Percentiles rank a stretch among this genome's conserved stretches.
Conservation (phyloP, 257 asterid species). For the Penstemon barbatus region DNA sequence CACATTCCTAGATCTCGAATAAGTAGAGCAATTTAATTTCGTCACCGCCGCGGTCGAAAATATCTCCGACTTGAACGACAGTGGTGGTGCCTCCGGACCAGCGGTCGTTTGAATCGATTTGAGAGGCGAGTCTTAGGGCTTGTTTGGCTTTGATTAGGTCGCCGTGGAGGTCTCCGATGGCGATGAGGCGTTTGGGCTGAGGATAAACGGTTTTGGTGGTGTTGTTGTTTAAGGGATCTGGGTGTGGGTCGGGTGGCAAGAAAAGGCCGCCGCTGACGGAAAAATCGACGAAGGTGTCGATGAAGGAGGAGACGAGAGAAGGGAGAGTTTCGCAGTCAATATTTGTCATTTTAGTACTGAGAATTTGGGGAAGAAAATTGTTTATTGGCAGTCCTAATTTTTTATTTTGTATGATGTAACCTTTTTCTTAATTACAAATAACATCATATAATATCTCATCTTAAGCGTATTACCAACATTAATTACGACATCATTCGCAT, state of each 20-base stretch:
- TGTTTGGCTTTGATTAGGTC: slow-evolving; percentile 77
- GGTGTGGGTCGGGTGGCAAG: slow-evolving; percentile 46
- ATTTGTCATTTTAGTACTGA: neutral
- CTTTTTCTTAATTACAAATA: too few relatives aligned
- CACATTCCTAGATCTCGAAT: slow-evolving; percentile 39
- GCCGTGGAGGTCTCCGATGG: slow-evolving; percentile 94
- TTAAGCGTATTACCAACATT: too few relatives aligned
- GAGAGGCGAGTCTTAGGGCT: slow-evolving; percentile 67
- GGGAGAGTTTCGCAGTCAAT: slow-evolving; percentile 62
- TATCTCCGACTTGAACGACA: slow-evolving; percentile 88
- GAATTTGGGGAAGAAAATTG: too few relatives aligned
- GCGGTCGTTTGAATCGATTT: slow-evolving; percentile 55
- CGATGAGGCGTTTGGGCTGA: slow-evolving; percentile 71
- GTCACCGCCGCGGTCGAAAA: slow-evolving; percentile 90
- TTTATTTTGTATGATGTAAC: too few relatives aligned
- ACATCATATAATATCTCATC: too few relatives aligned
- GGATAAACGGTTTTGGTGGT: slow-evolving; percentile 47
- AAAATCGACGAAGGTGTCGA: slow-evolving; percentile 84
- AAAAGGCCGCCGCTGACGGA: slow-evolving; percentile 90
- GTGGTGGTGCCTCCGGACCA: slow-evolving; percentile 89
- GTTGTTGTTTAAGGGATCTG: slow-evolving; percentile 5
- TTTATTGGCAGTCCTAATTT: too few relatives aligned
- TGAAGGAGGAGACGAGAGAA: slow-evolving; percentile 60
- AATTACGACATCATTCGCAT: too few relatives aligned
- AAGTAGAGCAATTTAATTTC: slow-evolving; percentile 81